phyloP scores from a whole-genome alignment of 2,329 filamentous ascomycete species.

The Fusarium siculi region DNA sequence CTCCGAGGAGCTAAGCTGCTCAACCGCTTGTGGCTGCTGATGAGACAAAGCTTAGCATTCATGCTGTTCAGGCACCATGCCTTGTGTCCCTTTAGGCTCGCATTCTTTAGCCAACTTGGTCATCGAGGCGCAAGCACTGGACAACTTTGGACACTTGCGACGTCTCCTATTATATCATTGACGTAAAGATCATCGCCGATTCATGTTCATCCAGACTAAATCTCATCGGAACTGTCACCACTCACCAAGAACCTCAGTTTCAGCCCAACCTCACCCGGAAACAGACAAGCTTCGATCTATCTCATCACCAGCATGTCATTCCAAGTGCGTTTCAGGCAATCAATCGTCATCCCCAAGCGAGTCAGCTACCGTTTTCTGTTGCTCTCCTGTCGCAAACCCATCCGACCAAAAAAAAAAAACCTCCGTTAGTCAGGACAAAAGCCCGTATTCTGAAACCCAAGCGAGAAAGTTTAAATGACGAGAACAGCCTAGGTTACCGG shows the following conservation, averaged over 20 bases:
- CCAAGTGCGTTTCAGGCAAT: neutral
- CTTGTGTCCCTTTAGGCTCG: neutral
- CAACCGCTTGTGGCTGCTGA: neutral
- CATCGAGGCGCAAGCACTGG: neutral
- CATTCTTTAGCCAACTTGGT: neutral
- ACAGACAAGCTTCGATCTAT: conserved; percentile 16
- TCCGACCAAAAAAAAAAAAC: conserved; percentile 8
- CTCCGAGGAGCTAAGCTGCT: neutral
- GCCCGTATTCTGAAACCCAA: conserved; percentile 32
- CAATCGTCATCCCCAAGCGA: neutral
- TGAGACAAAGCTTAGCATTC: neutral
- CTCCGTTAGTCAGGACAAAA: conserved; percentile 11
- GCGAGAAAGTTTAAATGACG: conserved; percentile 33
- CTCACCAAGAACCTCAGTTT: conserved; percentile 6
- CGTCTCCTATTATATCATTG: neutral
- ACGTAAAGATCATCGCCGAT: neutral
- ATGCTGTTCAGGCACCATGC: neutral
- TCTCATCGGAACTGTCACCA: neutral
- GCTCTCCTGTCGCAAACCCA: neutral
- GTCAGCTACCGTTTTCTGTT: conserved; percentile 1
- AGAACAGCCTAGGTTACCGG: conserved; percentile 35
- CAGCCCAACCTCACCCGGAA: conserved; percentile 3
- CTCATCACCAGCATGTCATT: neutral
- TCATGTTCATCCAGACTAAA: conserved; percentile 22
- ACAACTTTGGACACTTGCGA: neutral